Conservation (phyloP, 768 basidiomycete genomes). For the Lyophyllum semitale region DNA sequence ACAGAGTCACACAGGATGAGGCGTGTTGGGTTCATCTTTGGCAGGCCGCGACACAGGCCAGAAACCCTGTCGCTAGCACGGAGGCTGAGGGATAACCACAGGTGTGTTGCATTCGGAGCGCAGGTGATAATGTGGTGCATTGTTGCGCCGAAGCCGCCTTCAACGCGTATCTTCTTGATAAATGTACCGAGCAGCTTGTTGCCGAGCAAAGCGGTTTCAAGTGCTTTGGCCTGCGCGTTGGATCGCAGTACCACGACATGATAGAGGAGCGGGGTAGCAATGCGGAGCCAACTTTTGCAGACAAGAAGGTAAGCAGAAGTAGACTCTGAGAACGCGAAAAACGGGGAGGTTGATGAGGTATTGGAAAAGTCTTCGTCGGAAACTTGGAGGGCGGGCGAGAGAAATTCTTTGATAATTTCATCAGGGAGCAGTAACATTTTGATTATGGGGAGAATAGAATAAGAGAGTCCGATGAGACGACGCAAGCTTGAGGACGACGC, state of each 20-base stretch:
- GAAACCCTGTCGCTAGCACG: constrained; percentile 14
- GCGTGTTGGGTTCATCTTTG: constrained; percentile 11
- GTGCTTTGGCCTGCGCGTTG: constrained; percentile 25
- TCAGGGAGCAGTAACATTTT: background rate
- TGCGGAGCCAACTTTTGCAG: constrained; percentile 27
- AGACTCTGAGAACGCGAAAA: constrained; percentile 12
- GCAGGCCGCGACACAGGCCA: constrained; percentile 10
- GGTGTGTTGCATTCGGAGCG: constrained; percentile 5
- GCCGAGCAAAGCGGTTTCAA: constrained; percentile 14
- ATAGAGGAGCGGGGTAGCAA: constrained; percentile 26
- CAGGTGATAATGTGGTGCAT: background rate
- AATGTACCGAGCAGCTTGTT: constrained; percentile 16
- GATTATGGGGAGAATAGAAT: background rate
- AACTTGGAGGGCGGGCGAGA: constrained; percentile 19
- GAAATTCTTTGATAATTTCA: constrained; percentile 16
- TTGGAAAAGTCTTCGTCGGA: constrained; percentile 19
- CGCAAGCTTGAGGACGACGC: background rate
- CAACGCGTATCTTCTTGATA: constrained; percentile 23
- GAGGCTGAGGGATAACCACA: constrained; percentile 9
- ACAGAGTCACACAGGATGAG: constrained; percentile 9
- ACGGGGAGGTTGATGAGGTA: constrained; percentile 13
- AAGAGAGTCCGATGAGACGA: background rate
- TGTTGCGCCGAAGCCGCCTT: constrained; percentile 20
- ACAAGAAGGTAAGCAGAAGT: constrained; percentile 22
- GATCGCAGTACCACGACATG: constrained; percentile 26